Conservation (phyloP, 2,329 filamentous ascomycete species). For the Stagonosporopsis vannaccii region DNA sequence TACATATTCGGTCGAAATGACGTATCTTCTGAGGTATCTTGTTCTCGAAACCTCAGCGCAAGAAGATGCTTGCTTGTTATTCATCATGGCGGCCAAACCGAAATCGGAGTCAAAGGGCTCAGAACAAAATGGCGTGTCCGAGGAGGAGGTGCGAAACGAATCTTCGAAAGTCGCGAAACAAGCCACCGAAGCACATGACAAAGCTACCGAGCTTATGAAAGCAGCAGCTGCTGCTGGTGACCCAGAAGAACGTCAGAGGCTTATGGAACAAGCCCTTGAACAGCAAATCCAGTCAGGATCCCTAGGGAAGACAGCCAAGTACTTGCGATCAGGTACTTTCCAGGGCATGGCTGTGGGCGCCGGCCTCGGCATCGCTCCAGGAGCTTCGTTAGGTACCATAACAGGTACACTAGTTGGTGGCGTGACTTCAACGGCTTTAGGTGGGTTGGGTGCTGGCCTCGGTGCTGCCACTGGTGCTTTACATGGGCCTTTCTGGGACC, state of each 20-base stretch:
- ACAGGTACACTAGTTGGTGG: slow-evolving; percentile 32
- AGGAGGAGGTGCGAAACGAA: slow-evolving; percentile 29
- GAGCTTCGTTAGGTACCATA: slow-evolving; percentile 28
- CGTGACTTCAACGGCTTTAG: slow-evolving; percentile 27
- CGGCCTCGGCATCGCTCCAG: slow-evolving; percentile 31
- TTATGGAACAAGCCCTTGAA: slow-evolving; percentile 33
- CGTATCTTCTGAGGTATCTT: slow-evolving; percentile 1
- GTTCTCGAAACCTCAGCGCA: neutral
- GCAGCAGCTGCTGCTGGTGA: slow-evolving; percentile 27
- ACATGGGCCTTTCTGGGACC: slow-evolving; percentile 24
- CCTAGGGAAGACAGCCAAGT: slow-evolving; percentile 35
- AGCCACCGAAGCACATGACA: slow-evolving; percentile 26
- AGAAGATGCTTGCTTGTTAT: neutral
- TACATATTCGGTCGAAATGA: slow-evolving; percentile 7
- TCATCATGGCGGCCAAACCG: slow-evolving; percentile 4
- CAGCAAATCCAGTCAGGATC: slow-evolving; percentile 33
- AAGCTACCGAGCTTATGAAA: slow-evolving; percentile 28
- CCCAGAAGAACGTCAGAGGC: slow-evolving; percentile 28
- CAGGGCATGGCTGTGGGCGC: slow-evolving; percentile 35
- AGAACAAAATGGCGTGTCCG: slow-evolving; percentile 19
- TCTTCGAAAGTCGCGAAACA: slow-evolving; percentile 30
- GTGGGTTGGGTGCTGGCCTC: slow-evolving; percentile 28
- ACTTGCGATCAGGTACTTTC: slow-evolving; percentile 32
- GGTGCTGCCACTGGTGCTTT: slow-evolving; percentile 28
- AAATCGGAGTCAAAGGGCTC: neutral